A percentile compares a stretch with the other conserved stretches of the same genome.
Evolutionary conservation across 768 basidiomycete species (phyloP).

Genomic region (Xerocomellus intermedius): DNA sequence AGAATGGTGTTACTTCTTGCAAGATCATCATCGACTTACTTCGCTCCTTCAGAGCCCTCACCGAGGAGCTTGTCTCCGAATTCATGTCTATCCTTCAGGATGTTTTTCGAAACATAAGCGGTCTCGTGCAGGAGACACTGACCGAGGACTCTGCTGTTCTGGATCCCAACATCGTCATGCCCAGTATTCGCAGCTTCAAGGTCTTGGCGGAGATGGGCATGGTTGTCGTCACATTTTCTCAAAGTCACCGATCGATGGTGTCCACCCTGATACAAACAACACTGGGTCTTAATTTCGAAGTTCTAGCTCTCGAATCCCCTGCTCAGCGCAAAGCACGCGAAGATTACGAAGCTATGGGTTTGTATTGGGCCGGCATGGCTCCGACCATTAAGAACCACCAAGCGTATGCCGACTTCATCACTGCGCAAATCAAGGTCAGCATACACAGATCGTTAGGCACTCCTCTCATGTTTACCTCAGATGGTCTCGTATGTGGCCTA

Average conservation of each 20-base stretch:
- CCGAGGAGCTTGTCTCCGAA: constrained; percentile 71
- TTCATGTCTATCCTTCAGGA: constrained; percentile 82
- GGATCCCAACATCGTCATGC: constrained; percentile 59
- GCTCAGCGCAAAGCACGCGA: constrained; percentile 77
- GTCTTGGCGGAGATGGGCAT: constrained; percentile 92
- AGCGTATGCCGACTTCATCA: constrained; percentile 80
- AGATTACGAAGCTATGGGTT: constrained; percentile 78
- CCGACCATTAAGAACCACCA: constrained; percentile 67
- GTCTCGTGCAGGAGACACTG: constrained; percentile 72
- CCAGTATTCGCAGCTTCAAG: constrained; percentile 85
- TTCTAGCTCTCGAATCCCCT: constrained; percentile 74
- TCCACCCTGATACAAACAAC: constrained; percentile 65
- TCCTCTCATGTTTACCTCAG: constrained; percentile 38
- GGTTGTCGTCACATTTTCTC: constrained; percentile 87
- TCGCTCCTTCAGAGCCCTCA: constrained; percentile 68
- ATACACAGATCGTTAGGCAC: not conserved
- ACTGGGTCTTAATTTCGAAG: constrained; percentile 75
- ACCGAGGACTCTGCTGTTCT: constrained; percentile 58
- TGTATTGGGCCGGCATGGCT: constrained; percentile 81
- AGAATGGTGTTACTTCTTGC: constrained; percentile 86
- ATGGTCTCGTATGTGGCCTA: constrained; percentile 92
- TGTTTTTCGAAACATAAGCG: constrained; percentile 69
- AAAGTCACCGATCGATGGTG: constrained; percentile 69
- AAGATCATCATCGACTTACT: constrained; percentile 90
- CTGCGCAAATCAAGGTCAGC: constrained; percentile 84